These are phyloP conservation scores for Colletotrichum orbiculare DNA, from an alignment of 2,329 filamentous ascomycete species.

Conservation along the genomic window DNA sequence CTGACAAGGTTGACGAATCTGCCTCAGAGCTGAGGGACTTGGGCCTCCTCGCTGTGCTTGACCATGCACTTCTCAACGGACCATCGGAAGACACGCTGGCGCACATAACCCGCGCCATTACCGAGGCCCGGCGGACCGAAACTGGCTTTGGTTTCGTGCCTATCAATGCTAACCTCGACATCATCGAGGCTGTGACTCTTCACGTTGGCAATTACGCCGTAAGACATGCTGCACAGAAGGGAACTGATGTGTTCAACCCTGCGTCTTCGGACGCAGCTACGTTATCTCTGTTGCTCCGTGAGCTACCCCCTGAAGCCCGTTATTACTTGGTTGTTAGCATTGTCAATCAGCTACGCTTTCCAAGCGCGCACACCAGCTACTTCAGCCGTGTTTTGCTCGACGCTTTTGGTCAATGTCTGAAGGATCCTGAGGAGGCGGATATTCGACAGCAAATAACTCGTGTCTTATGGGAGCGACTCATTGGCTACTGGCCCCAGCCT, in stretches of 20 bases:
- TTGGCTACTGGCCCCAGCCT: slow-evolving; percentile 91
- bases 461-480: slow-evolving; percentile 86
- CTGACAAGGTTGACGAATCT: slow-evolving; percentile 73
- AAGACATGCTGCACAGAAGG: slow-evolving; percentile 66
- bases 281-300: slow-evolving; percentile 80
- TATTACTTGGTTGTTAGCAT: slow-evolving; percentile 89
- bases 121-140: slow-evolving; percentile 65
- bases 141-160: slow-evolving; percentile 75
- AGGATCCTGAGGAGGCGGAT: slow-evolving; percentile 79
- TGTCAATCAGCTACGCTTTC: slow-evolving; percentile 90
- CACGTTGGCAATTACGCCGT: slow-evolving; percentile 83
- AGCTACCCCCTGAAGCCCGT: slow-evolving; percentile 79
- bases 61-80: slow-evolving; percentile 69
- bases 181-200: slow-evolving; percentile 86
- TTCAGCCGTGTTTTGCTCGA: slow-evolving; percentile 89
- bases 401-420: slow-evolving; percentile 81
- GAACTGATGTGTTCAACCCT: slow-evolving; percentile 71
- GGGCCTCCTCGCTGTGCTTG: slow-evolving; percentile 69
- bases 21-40: slow-evolving; percentile 62
- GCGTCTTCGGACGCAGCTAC: slow-evolving; percentile 76
- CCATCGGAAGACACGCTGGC: slow-evolving; percentile 79
- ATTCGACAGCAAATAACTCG: slow-evolving; percentile 92
- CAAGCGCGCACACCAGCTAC: slow-evolving; percentile 90
- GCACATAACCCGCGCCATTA: slow-evolving; percentile 79
- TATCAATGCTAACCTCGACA: slow-evolving; percentile 73